Evolutionary conservation across 1,284 basidiomycete species (phyloP), one percentile per base, ranked within the genome.

Genomic region (Tilletia horrida): DNA sequence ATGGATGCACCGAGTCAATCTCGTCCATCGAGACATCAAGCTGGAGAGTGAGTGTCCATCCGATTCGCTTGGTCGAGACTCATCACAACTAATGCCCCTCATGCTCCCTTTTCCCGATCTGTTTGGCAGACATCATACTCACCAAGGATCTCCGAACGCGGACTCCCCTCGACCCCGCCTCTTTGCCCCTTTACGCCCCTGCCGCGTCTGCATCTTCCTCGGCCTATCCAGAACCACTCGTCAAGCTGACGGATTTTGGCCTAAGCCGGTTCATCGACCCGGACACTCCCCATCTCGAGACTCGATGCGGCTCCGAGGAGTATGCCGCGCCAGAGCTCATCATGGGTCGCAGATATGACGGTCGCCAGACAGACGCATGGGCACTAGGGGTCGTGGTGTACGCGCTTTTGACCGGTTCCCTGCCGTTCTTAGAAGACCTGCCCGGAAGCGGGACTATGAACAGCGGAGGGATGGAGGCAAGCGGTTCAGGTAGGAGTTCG

Each of bases 1-100:
- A 1, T 96, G 92, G 91, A 89, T 96, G 87, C 93, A 96, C 79
- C 85, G 87, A 57, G 89, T 91, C 35, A 89, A 89, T 1, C 86
- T 95, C 45, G 92, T 95, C 0, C 93, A 96, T 83, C 87, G 93
- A 1, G 93, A 96, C 83, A 89, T 96, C 83, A 96, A 96, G 84
- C 87, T 96, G 21, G 93, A 96, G 83, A 96, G 91, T 93, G 76
- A 78, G 91, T 86, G 1, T n/a, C 8, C 25, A n/a, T 42, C 59
- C 16, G 23, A 23, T 65, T 52, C 42, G 21, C 11, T 14, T 42
- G 23, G 14, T 13, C 62, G n/a, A n/a, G n/a, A n/a, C n/a, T 40
- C 35, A 40, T 4, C 35, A 11, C 11, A 4, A 40, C 35, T 40
- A 4, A 11, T 40, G 11, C 11, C n/a, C n/a, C 35, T 40, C 35